These are phyloP conservation scores for Talaromyces funiculosus DNA, from an alignment of 2,329 filamentous ascomycete species.

Conservation along the genomic window DNA sequence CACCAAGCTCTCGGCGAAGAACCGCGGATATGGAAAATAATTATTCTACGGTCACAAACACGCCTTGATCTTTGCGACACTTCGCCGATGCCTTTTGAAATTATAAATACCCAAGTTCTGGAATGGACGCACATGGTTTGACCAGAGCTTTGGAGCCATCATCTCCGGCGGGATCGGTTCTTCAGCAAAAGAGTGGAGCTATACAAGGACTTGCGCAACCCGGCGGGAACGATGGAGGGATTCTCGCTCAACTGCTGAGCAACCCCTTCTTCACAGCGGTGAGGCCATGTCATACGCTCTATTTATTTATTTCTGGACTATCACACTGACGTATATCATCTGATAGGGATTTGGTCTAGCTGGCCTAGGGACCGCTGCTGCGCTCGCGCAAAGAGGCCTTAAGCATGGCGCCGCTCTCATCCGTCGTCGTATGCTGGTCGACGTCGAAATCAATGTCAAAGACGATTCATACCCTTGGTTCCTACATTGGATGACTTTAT, in stretches of 20 bases:
- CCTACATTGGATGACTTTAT: slow-evolving; percentile 85
- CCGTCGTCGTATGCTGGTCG: slow-evolving; percentile 80
- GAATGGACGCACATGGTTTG: slow-evolving; percentile 35
- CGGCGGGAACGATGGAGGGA: slow-evolving; percentile 31
- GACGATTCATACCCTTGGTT: slow-evolving; percentile 94
- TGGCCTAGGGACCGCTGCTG: slow-evolving; percentile 73
- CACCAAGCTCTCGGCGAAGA: neutral
- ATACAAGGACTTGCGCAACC: slow-evolving; percentile 24
- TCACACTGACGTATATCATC: neutral
- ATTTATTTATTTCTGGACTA: neutral
- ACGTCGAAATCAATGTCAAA: slow-evolving; percentile 90
- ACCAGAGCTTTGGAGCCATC: slow-evolving; percentile 24
- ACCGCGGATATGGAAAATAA: neutral
- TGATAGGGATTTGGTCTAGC: slow-evolving; percentile 77
- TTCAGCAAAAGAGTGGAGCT: slow-evolving; percentile 31
- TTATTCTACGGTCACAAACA: neutral
- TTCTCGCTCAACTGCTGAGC: slow-evolving; percentile 41
- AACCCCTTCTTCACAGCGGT: slow-evolving; percentile 50
- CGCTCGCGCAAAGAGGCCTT: slow-evolving; percentile 72
- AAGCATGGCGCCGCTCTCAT: slow-evolving; percentile 68
- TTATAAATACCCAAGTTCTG: slow-evolving; percentile 14
- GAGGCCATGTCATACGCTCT: slow-evolving; percentile 14
- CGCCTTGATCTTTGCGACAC: neutral
- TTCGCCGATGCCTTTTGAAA: neutral
- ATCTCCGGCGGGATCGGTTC: slow-evolving; percentile 31